Evolutionary conservation across 768 basidiomycete genomes (phyloP), one percentile per base, ranked within the genome.

Genomic region (Suillus weaverae): DNA sequence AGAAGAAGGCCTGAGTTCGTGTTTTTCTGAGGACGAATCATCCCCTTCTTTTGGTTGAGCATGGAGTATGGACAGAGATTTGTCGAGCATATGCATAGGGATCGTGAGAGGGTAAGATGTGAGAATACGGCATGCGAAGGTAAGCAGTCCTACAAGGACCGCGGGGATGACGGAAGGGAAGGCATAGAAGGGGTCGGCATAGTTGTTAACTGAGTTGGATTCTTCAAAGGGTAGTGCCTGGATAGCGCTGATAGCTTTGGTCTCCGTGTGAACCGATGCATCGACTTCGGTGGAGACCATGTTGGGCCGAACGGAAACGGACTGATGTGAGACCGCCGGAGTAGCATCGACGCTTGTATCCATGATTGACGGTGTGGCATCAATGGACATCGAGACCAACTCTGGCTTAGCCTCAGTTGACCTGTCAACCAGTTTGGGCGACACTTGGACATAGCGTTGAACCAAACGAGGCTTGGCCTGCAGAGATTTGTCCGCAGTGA

Each of bases 61-160:
- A 75, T 76, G 70, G 56, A 78, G 68, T 68, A 78, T 69, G 70
- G 76, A 73, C 57, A 77, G 68, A 10, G 76, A 77, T 59, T 70
- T 75, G 71, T 79, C 76, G 66, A 77, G 59, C 70, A 77, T 74
- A 65, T 78, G 70, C 66, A 83, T 79, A 53, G 86, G 82, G 56
- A 87, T 68, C 22, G 81, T 76, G 55, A 88, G 72, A 26, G 87
- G 86, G 68, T 82, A 83, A 48, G 76, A 72, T 63, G 85, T 75
- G 69, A 84, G 79, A 60, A 84, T 65, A 54, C 79, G 81, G 69
- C 80, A 85, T 64, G 84, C 77, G 63, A 85, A 72, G 41, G 83
- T 79, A 62, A 88, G 68, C 26, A 89, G 62, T 56, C 76, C 76
- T 26, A 70, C 65, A 60, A 77, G 60, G 63, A 76, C 62, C 35